These are phyloP conservation scores for Phaeophleospora eucalypticola DNA, from an alignment of 2,329 filamentous ascomycete genomes.

Conservation along the genomic window DNA sequence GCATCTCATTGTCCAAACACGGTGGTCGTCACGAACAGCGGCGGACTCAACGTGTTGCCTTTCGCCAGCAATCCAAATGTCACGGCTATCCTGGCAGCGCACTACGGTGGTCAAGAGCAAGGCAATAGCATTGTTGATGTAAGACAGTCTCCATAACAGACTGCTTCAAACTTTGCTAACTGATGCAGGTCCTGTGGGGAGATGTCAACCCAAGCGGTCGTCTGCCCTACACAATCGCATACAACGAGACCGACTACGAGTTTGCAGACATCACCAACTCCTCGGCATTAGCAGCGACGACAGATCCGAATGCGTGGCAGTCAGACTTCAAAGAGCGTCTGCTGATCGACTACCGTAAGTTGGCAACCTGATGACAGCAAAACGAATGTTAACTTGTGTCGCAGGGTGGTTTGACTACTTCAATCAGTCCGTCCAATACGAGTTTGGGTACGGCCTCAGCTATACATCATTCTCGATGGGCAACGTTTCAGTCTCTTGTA, in stretches of 20 bases:
- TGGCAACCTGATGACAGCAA: not conserved
- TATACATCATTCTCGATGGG: slow-evolving; percentile 28
- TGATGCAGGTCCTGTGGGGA: slow-evolving; percentile 33
- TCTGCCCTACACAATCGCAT: slow-evolving; percentile 30
- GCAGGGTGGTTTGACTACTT: slow-evolving; percentile 43
- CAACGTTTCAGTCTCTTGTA: slow-evolving; percentile 11
- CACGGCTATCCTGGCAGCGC: slow-evolving; percentile 39
- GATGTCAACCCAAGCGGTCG: slow-evolving; percentile 27
- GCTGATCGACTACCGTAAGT: slow-evolving; percentile 50
- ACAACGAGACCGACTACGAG: slow-evolving; percentile 26
- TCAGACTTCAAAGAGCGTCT: slow-evolving; percentile 51
- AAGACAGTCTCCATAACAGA: too few species aligned
- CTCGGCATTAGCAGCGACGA: slow-evolving; percentile 32
- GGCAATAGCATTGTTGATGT: slow-evolving; percentile 41
- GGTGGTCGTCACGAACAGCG: slow-evolving; percentile 29
- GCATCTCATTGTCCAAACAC: slow-evolving; percentile 29
- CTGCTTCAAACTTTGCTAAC: too few species aligned
- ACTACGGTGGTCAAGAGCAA: slow-evolving; percentile 40
- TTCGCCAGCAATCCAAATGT: slow-evolving; percentile 37
- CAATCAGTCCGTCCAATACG: slow-evolving; percentile 30
- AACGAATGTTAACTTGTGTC: not conserved
- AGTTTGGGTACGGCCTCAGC: slow-evolving; percentile 30
- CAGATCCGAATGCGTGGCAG: slow-evolving; percentile 41
- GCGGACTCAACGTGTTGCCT: slow-evolving; percentile 37
- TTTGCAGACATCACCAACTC: slow-evolving; percentile 37